Base-by-base conservation (phyloP, 1,139 yeast genomes). In the Geotrichum macrosporum region DNA sequence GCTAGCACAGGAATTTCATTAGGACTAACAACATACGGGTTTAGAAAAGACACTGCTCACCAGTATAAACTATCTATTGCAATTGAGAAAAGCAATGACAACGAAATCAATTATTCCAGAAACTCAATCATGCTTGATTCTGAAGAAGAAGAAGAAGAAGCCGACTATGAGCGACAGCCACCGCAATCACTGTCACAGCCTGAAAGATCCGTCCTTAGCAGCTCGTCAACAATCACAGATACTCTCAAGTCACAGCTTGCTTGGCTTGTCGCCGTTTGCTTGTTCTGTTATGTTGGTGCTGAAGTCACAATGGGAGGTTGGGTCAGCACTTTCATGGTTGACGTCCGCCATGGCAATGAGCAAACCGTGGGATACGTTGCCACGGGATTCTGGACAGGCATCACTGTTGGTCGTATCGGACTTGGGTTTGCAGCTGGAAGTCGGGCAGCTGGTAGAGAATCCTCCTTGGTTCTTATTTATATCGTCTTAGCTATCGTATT, bases 301-400 rank as follows among this genome's bases (percentile, higher is more conserved):
- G 88, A 82, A 59, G 86, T 81, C 4, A 68, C 83, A 0, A 62
- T 80, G 55, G 86, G 83, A 18, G 86, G 86, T 26, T 82, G 87
- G 87, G 73, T 78, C 30, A 82, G 80, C 33, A 78, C 87, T 0
- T 81, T 72, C 55, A 68, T 81, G 57, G 70, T 78, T 39, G 76
- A 74, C 43, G 77, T 77, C 55, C 70, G 86, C 39, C 67, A 70
- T 38, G 83, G 80, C 1, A 62, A 67, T 44, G 58, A 66, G 3
- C 53, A 59, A 0, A 63, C 73, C 3, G 73, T 74, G 47, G 86
- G 87, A 16, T 81, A 80, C 57, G 81, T 80, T 26, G 76, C 84
- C 2, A 77, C 86, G 6, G 87, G 87, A 0, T 80, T 76, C 55
- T 82, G 87, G 88, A 78, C 74, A 10, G 89, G 88, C 5, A 65